These are phyloP conservation scores for Nicotiana noctiflora DNA, from an alignment of 257 asterid species.

Conservation along the genomic window DNA sequence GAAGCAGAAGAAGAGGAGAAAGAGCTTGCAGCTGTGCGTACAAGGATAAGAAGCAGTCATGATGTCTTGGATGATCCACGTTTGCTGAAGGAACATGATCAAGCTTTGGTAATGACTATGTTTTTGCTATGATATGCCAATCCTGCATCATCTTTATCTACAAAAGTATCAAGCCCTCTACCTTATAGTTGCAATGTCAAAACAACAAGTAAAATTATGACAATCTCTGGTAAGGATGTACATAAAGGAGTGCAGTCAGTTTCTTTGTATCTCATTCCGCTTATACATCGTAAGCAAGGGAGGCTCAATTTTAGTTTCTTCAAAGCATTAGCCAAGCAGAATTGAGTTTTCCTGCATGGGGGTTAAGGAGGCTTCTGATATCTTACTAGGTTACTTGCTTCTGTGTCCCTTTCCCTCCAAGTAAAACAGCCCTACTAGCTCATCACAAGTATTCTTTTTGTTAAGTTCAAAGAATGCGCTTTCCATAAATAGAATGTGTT, in stretches of 20 bases:
- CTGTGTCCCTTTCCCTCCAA: not conserved
- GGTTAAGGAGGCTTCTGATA: not conserved
- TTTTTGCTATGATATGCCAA: not conserved
- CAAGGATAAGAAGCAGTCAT: constrained; percentile 85
- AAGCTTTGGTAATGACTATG: constrained; percentile 37
- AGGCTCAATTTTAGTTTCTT: not conserved
- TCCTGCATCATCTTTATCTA: not conserved
- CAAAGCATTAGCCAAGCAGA: not conserved
- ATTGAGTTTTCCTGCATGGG: not conserved
- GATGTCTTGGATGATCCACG: constrained; percentile 96
- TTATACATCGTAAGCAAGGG: not conserved
- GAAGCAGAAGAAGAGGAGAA: constrained; percentile 98
- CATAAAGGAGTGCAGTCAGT: not conserved
- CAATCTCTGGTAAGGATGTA: not conserved
- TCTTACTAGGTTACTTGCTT: not conserved
- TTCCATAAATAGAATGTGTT: not conserved
- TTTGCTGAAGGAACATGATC: constrained; percentile 60
- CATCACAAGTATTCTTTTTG: not conserved
- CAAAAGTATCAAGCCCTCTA: not conserved
- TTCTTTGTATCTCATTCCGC: constrained; percentile 1
- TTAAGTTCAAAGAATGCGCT: not conserved
- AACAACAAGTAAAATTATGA: not conserved
- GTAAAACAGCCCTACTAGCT: not conserved
- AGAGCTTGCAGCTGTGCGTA: constrained; percentile 55
- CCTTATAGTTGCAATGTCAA: not conserved